Base-by-base conservation (phyloP, 148 eudicot species). In the Persicaria maculosa region DNA sequence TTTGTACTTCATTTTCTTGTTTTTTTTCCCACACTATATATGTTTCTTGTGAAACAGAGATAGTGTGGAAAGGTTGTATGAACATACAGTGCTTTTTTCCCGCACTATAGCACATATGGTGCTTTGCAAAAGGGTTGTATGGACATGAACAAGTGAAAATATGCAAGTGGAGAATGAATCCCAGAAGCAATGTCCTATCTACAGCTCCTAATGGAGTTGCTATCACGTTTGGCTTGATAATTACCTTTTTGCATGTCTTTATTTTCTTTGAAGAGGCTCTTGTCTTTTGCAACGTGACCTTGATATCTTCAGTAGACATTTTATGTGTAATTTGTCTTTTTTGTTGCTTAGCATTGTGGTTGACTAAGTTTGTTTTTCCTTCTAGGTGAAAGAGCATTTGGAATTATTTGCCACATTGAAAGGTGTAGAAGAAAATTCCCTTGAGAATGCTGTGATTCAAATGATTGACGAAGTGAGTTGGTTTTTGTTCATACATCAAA, bases 351-450 rank as follows among this genome's bases (percentile, higher is more conserved):
- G 19, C 31, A 22, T 46, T 74, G 16, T 79, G 68, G n/a, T 22
- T 75, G 64, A 72, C 64, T 48, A 74, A 72, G 64, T 59, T 65
- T 68, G 15, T 77, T 61, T 44, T 17, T 52, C 71, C 74, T n/a
- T 61, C 65, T 84, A 94, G 98, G 98, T 94, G 82, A 96, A 88
- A 83, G 99, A 96, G 85, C 99, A 96, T 85, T 84, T 96, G 84
- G 97, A 90, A 84, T 76, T 96, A 64, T 96, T 90, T 90, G 97
- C 94, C 72, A 71, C 83, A 74, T 62, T 96, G 78, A 96, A 96
- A 83, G 97, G 97, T 59, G 97, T 92, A 50, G 74, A 85, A 75
- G 93, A 86, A 83, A 90, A 91, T 64, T 81, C 79, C 68, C 57
- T 89, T 80, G 89, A 83, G 50, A 80, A 65, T 76, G 87, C 53